Base-by-base conservation (phyloP, 495 filamentous ascomycete genomes). In the Neurospora intermedia region DNA sequence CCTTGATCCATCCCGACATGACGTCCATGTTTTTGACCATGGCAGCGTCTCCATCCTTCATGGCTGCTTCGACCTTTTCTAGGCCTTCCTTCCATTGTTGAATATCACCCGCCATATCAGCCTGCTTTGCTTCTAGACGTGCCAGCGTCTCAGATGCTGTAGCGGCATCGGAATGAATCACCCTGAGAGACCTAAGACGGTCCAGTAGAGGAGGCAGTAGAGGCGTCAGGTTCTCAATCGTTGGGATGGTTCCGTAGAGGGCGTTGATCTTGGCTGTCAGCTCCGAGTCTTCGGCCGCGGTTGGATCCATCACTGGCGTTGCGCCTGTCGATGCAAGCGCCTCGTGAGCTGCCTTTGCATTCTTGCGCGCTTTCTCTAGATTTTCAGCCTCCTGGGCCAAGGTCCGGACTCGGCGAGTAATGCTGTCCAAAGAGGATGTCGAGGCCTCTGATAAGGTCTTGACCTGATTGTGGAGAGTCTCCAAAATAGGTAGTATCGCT, bases 1-100 rank as follows among this genome's bases (percentile, higher is more conserved):
- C 92, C 80, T 91, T 92, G 18, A 99, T 93, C 95, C 94, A 97
- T 59, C 87, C 89, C 75, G 94, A 91, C 45, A 98, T 90, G 20
- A 91, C 86, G 70, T 89, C 89, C 78, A 94, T 89, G 80, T 99
- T 98, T 41, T 84, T 86, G 74, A 86, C 87, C 81, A 95, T 88
- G n/a, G 88, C 85, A 31, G 85, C 84, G 78, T 93, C 90, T 15
- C 90, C 90, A 69, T 90, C 85, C 41, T 82, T 83, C 78, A 98
- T 88, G 66, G 90, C 88, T 69, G 82, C 82, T 82, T 98, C 94
- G 20, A 97, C 89, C 76, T 89, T 93, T 72, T 89, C 88, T 31
- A 99, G 80, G 0, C 92, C 93, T 75, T 93, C 91, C 69, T 88
- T 88, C 96, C 96, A 99, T 78, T 90, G 89, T 80, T 89, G 88